Base-by-base conservation (phyloP, 179 eudicot genomes). In the Nepenthes alata region DNA sequence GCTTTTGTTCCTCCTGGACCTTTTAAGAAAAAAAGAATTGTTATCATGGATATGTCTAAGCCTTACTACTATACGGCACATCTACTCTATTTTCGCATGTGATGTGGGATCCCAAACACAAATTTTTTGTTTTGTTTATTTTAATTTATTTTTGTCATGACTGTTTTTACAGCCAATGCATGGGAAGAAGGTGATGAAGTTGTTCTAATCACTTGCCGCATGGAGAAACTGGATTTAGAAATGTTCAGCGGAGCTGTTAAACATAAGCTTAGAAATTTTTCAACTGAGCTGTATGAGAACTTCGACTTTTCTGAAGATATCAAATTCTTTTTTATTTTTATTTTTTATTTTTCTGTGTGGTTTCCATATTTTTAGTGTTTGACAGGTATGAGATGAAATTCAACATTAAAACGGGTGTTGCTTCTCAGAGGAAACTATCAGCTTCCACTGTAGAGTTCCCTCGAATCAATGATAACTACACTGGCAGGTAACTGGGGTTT, bases 121-220 rank as follows among this genome's bases (percentile, higher is more conserved):
- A 25, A 25, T 25, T 25, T 25, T 25, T 25, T 25, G 25, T 25
- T 25, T 25, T 25, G 25, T 25, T 25, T 25, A 25, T 9, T 34
- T 49, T 41, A 6, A 35, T 45, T 2, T 10, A 2, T 44, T 47
- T 59, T 25, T 53, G 36, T 14, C 2, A 15, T 63, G 63, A 5
- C 50, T 38, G 49, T 60, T 37, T 63, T 66, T 35, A 54, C 79
- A 91, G 98, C 96, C 58, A 91, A 91, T 77, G 91, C 98, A 38
- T 91, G 98, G 98, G 98, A 91, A 78, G 96, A 89, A 76, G 98
- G 91, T 63, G 98, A 91, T 61, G 98, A 91, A 72, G 85, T 89
- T 60, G 91, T 91, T 66, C 58, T 89, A 53, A 80, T 86, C 55
- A 83, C 90, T 67, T 89, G 88, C 44, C 95, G 96, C 66, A 64